Evolutionary conservation across 2,329 filamentous ascomycete genomes (phyloP).

Genomic region (Sporothrix humicola): DNA sequence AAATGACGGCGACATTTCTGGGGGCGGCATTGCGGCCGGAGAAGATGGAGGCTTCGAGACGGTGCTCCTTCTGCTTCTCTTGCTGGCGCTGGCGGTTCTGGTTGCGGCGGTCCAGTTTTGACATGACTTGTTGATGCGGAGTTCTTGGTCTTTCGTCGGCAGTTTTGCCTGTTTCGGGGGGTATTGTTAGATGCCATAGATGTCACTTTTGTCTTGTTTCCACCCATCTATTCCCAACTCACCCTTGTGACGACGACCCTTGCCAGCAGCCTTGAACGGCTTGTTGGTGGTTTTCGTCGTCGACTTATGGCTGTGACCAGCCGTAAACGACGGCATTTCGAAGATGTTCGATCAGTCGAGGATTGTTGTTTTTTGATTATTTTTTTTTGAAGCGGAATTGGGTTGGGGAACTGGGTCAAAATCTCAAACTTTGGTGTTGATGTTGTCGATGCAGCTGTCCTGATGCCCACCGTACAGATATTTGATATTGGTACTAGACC

Average conservation of each 20-base stretch:
- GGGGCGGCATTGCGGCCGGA: constrained; percentile 85
- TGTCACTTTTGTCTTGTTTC: background rate
- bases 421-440: constrained; percentile 15
- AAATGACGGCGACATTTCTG: constrained; percentile 84
- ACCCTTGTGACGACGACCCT: constrained; percentile 60
- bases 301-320: constrained; percentile 83
- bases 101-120: constrained; percentile 93
- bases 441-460: background rate
- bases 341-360: too few species aligned
- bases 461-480: background rate
- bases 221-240: background rate
- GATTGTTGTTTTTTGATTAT: background rate
- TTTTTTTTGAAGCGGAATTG: constrained; percentile 11
- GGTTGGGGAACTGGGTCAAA: too few species aligned
- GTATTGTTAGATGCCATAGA: background rate
- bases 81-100: constrained; percentile 89
- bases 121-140: constrained; percentile 95
- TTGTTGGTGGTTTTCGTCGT: constrained; percentile 91
- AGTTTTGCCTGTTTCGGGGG: constrained; percentile 69
- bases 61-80: constrained; percentile 81
- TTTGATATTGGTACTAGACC: background rate
- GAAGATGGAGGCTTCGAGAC: constrained; percentile 80
- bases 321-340: constrained; percentile 46
- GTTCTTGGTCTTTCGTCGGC: constrained; percentile 81
- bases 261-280: constrained; percentile 87